phyloP scores from a whole-genome alignment of 768 basidiomycete genomes.

The Mycena metata region DNA sequence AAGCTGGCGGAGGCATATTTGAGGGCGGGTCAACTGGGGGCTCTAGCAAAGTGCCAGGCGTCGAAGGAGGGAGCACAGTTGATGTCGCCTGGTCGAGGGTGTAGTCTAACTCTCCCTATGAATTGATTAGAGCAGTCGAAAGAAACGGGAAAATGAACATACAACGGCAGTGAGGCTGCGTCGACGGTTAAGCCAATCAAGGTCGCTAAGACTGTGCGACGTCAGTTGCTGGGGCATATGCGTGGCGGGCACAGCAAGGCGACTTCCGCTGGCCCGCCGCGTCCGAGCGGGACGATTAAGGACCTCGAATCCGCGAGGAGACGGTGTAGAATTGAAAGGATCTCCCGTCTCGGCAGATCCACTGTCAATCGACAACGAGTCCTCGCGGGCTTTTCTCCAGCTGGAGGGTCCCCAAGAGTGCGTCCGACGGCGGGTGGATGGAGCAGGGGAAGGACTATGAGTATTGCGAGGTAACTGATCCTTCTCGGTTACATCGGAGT shows the following conservation, averaged over 20 bases:
- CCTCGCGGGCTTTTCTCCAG: slow-evolving; percentile 59
- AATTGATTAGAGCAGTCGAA: slow-evolving; percentile 35
- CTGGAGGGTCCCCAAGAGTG: slow-evolving; percentile 65
- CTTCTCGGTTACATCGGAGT: slow-evolving; percentile 47
- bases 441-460: slow-evolving; percentile 56
- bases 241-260: slow-evolving; percentile 43
- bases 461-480: slow-evolving; percentile 50
- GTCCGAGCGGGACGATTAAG: slow-evolving; percentile 60
- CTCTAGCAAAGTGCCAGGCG: slow-evolving; percentile 55
- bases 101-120: slow-evolving; percentile 82
- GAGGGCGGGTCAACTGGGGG: slow-evolving; percentile 10
- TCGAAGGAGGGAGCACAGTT: slow-evolving; percentile 62
- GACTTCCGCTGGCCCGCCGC: slow-evolving; percentile 51
- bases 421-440: slow-evolving; percentile 60
- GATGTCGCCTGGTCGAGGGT: slow-evolving; percentile 70
- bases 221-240: slow-evolving; percentile 36
- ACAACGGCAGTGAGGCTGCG: slow-evolving; percentile 81
- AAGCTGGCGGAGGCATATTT: slow-evolving; percentile 46
- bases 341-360: slow-evolving; percentile 51
- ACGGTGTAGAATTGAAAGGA: slow-evolving; percentile 52
- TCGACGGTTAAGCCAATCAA: slow-evolving; percentile 84
- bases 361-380: slow-evolving; percentile 58
- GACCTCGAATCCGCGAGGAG: slow-evolving; percentile 64
- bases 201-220: slow-evolving; percentile 70
- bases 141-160: slow-evolving; percentile 45